Evolutionary conservation across 129 eudicot species (phyloP).

Genomic region (Saussurea involucrata): DNA sequence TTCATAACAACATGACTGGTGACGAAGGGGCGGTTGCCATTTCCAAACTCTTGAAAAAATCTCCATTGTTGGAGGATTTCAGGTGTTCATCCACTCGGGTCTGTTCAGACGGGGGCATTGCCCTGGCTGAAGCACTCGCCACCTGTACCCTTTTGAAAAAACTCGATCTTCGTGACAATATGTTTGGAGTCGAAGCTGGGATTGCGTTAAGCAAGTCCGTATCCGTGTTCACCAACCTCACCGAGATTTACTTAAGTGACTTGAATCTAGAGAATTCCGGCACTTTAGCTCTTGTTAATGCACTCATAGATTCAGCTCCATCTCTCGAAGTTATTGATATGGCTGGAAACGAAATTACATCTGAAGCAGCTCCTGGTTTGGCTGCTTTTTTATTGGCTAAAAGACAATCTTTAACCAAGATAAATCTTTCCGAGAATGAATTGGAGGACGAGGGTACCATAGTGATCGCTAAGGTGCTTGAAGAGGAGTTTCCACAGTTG

Average conservation of each 20-base stretch:
- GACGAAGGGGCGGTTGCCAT: constrained; percentile 65
- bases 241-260: constrained; percentile 58
- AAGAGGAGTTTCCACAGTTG: constrained; percentile 50
- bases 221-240: constrained; percentile 30
- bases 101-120: constrained; percentile 55
- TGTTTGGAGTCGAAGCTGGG: constrained; percentile 66
- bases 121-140: constrained; percentile 50
- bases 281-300: constrained; percentile 34
- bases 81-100: constrained; percentile 67
- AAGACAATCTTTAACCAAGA: constrained; percentile 42
- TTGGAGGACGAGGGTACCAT: constrained; percentile 72
- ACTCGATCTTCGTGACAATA: constrained; percentile 58
- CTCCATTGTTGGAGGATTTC: constrained; percentile 52
- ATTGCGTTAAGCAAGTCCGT: constrained; percentile 48
- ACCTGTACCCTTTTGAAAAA: constrained; percentile 37
- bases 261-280: constrained; percentile 55
- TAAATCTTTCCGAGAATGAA: constrained; percentile 65
- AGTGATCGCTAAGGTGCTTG: constrained; percentile 57
- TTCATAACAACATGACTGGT: constrained; percentile 74
- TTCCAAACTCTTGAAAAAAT: constrained; percentile 36
- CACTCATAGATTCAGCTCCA: constrained; percentile 39
- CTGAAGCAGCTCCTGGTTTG: constrained; percentile 52
- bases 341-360: constrained; percentile 73
- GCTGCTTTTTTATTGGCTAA: constrained; percentile 47
- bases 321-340: constrained; percentile 60